These are phyloP conservation scores for Mycena chlorophos DNA, from an alignment of 768 basidiomycete genomes.

Conservation along the genomic window DNA sequence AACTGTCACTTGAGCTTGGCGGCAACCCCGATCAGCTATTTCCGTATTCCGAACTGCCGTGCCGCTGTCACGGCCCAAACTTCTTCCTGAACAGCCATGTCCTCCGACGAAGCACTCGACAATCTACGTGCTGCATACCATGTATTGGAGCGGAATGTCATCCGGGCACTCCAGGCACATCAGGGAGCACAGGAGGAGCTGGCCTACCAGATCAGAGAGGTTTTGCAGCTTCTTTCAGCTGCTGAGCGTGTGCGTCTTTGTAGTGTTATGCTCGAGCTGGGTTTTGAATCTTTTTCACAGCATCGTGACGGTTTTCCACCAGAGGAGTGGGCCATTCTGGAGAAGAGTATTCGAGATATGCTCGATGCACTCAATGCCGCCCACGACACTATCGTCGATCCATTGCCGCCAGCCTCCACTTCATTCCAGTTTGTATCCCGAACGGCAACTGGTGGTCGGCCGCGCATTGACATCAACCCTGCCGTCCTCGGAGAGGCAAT, in stretches of 20 bases:
- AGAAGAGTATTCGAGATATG: neutral
- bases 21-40: neutral
- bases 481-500: neutral
- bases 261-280: neutral
- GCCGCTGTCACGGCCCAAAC: constrained; percentile 1
- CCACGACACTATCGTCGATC: neutral
- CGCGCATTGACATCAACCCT: neutral
- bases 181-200: constrained; percentile 6
- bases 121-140: constrained; percentile 15
- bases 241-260: neutral
- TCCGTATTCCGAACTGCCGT: neutral
- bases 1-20: no score
- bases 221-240: neutral
- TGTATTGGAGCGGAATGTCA: constrained; percentile 9
- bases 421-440: neutral
- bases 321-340: neutral
- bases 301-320: neutral
- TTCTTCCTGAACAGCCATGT: no score
- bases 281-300: neutral
- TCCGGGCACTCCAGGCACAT: constrained; percentile 13
- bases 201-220: constrained; percentile 1
- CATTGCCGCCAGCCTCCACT: neutral
- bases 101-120: constrained; percentile 1
- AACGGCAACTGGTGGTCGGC: neutral
- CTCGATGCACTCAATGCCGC: neutral